Conservation (phyloP, 768 basidiomycete species). For the Tricholoma terreum region DNA sequence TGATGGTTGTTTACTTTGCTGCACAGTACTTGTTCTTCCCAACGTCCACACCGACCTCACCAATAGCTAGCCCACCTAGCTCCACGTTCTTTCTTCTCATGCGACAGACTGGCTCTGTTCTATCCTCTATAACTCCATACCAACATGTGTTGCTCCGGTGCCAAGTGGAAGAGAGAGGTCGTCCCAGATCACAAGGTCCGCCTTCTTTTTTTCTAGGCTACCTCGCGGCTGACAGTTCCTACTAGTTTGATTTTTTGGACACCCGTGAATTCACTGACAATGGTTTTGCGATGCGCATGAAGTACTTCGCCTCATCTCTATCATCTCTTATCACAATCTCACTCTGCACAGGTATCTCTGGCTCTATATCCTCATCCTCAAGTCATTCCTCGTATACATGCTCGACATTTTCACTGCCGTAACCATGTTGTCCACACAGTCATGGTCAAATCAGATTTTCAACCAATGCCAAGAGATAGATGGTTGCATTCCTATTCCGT, state of each 20-base stretch:
- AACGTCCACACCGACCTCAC: conserved; percentile 3
- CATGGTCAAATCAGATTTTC: conserved; percentile 93
- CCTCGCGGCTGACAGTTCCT: conserved; percentile 19
- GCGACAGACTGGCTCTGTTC: conserved; percentile 54
- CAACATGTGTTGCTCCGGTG: conserved; percentile 60
- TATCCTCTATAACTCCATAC: conserved; percentile 8
- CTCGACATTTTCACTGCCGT: conserved; percentile 97
- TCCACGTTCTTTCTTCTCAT: conserved; percentile 30
- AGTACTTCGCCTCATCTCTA: conserved; percentile 45
- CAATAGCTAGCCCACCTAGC: conserved; percentile 16
- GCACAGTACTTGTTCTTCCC: neutral
- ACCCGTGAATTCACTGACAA: conserved; percentile 89
- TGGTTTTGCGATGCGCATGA: conserved; percentile 80
- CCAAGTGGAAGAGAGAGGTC: conserved; percentile 95
- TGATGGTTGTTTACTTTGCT: neutral
- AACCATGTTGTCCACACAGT: conserved; percentile 89
- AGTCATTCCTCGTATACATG: conserved; percentile 93
- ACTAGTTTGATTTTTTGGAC: conserved; percentile 95
- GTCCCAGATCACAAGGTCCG: conserved; percentile 95
- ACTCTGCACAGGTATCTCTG: conserved; percentile 70
- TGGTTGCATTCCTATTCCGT: conserved; percentile 84
- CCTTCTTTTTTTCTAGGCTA: neutral
- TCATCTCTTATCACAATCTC: neutral
- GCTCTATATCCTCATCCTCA: conserved; percentile 90
- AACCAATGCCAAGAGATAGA: conserved; percentile 58